Conservation (phyloP, 768 basidiomycete genomes). For the Boletellus ananas region DNA sequence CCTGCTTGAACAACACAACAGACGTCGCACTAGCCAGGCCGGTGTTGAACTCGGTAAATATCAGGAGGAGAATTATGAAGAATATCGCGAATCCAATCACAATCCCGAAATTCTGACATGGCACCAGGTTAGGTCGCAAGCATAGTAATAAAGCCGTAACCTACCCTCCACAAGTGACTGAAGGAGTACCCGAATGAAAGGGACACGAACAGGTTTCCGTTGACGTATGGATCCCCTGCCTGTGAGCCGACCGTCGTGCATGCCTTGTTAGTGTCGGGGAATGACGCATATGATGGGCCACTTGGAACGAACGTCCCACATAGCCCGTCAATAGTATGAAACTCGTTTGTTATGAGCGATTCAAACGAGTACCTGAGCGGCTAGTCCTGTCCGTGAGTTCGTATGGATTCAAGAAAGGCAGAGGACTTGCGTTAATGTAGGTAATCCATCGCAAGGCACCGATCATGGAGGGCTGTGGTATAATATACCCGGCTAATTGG, state of each 20-base stretch:
- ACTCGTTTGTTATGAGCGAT: slow-evolving; percentile 75
- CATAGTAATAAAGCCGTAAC: slow-evolving; percentile 3
- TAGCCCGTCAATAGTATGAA: slow-evolving; percentile 60
- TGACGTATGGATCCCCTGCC: slow-evolving; percentile 56
- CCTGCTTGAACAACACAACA: slow-evolving; percentile 66
- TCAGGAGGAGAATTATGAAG: slow-evolving; percentile 53
- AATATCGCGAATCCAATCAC: slow-evolving; percentile 57
- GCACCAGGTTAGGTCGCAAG: not conserved
- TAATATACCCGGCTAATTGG: slow-evolving; percentile 45
- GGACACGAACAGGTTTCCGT: slow-evolving; percentile 54
- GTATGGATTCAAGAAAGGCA: slow-evolving; percentile 30
- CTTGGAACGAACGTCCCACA: slow-evolving; percentile 59
- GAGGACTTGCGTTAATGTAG: slow-evolving; percentile 49
- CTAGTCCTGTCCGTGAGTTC: slow-evolving; percentile 5
- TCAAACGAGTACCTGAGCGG: slow-evolving; percentile 69
- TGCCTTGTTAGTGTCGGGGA: slow-evolving; percentile 62
- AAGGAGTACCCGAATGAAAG: slow-evolving; percentile 41
- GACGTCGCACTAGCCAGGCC: slow-evolving; percentile 32
- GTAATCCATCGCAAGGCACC: slow-evolving; percentile 67
- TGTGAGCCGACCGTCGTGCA: slow-evolving; percentile 69
- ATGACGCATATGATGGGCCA: slow-evolving; percentile 57
- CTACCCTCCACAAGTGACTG: slow-evolving; percentile 47
- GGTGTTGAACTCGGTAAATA: slow-evolving; percentile 56
- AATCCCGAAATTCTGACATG: slow-evolving; percentile 62
- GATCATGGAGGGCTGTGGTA: slow-evolving; percentile 61